A percentile compares a stretch with the other conserved stretches of the same genome.
Evolutionary conservation across 352 stramenopile species (phyloP).

Genomic region (Phytophthora sansomeana): DNA sequence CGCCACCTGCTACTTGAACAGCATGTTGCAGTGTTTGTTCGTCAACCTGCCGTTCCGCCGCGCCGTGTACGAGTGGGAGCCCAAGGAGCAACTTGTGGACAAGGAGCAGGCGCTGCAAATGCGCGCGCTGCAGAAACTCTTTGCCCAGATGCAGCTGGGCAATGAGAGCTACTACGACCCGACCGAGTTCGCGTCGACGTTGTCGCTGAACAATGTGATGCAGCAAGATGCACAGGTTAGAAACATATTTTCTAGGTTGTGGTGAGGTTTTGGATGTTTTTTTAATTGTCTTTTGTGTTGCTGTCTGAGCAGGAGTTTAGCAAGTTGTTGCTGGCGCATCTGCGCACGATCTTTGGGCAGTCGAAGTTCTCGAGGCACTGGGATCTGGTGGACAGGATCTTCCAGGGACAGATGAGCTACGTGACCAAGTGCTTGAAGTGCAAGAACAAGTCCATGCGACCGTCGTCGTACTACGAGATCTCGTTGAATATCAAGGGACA

Average conservation of each 20-base stretch:
- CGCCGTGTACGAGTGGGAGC: conserved; percentile 83
- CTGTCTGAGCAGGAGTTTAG: conserved; percentile 75
- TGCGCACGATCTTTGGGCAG: conserved; percentile 81
- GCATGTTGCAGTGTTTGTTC: conserved; percentile 89
- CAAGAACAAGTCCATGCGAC: conserved; percentile 65
- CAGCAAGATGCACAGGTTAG: conserved; percentile 90
- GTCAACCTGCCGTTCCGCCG: conserved; percentile 74
- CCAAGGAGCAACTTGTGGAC: conserved; percentile 54
- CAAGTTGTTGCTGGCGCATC: conserved; percentile 83
- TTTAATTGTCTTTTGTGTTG: conserved; percentile 12
- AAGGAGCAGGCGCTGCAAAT: conserved; percentile 75
- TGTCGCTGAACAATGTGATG: conserved; percentile 83
- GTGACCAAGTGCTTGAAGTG: conserved; percentile 85
- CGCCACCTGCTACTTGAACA: conserved; percentile 91
- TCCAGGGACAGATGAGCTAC: conserved; percentile 86
- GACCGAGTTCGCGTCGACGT: conserved; percentile 77
- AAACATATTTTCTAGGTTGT: not conserved
- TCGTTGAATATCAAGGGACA: conserved; percentile 90
- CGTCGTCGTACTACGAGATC: conserved; percentile 86
- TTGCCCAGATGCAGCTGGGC: conserved; percentile 85
- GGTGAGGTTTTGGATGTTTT: conserved; percentile 5
- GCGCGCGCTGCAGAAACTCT: conserved; percentile 84
- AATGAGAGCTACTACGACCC: conserved; percentile 78
- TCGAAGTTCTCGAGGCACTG: conserved; percentile 61
- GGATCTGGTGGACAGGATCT: conserved; percentile 79